Base-by-base conservation (phyloP, 2,329 filamentous ascomycete species). In the Arthroderma sp. region DNA sequence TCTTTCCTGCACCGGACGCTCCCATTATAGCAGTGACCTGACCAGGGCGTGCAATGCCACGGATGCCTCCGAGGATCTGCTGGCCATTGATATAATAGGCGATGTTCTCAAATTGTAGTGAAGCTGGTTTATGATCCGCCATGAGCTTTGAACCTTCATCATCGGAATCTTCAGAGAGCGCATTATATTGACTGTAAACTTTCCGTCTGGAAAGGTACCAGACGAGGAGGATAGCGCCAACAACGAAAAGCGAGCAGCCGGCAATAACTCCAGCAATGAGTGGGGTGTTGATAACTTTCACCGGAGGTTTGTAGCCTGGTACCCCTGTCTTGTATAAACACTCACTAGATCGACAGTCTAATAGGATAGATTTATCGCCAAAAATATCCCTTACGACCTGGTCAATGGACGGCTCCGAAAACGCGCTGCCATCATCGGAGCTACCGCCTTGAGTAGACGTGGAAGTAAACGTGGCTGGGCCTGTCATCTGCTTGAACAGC, bases 21-120 rank as follows among this genome's bases (percentile, higher is more conserved):
- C 93, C 93, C 91, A 98, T 98, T 66, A 98, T 95, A 7, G 93
- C 93, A 63, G 91, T 88, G 6, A 97, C 82, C 70, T 98, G 90
- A n/a, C 94, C 94, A 1, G 91, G 90, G 63, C 87, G 86, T n/a
- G 91, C 91, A 43, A 89, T 84, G 51, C 93, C 93, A 62, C 86
- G 84, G 35, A 98, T 86, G 13, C 81, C 82, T 15, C 80, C 79
- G 2, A 98, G 77, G 51, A 98, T 96, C 55, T 87, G 80, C 72
- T 88, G 96, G 39, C 89, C 89, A 62, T 94, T 95, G 38, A 98
- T 78, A 21, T 80, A 79, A 68, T 98, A 98, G 0, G 84, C 83
- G 2, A 98, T 86, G 59, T 94, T 86, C 58, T 94, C 84, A 65
- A 96, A 98, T 63, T 88, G 87, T 33, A 98, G 73, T 0, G 90